These are phyloP conservation scores for Erodium moschatum DNA, from an alignment of 441 rosid genomes.

Conservation along the genomic window DNA sequence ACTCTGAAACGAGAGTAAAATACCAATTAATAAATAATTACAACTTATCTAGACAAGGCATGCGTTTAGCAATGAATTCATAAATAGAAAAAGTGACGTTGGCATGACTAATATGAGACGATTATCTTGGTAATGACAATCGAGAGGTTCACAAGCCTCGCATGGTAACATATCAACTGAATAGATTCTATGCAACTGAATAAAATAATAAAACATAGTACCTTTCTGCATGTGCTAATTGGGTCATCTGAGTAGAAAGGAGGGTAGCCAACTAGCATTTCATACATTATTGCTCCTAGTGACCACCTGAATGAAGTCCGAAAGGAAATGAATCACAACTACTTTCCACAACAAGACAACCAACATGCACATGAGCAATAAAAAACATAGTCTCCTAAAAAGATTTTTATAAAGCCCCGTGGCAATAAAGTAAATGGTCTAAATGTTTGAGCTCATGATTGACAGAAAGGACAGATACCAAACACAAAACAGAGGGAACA, in stretches of 20 bases:
- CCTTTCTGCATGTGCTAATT: slow-evolving; percentile 85
- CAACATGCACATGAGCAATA: not conserved
- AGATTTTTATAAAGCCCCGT: slow-evolving; percentile 15
- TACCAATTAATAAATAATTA: too few species aligned
- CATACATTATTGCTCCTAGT: slow-evolving; percentile 92
- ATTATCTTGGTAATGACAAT: not conserved
- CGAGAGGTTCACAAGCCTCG: not conserved
- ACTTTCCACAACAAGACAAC: not conserved
- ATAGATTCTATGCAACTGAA: slow-evolving; percentile 15
- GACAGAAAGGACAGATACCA: not conserved
- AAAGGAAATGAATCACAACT: slow-evolving; percentile 17
- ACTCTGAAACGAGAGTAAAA: too few species aligned
- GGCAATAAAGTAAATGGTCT: not conserved
- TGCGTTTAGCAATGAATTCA: slow-evolving; percentile 4
- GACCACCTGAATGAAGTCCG: slow-evolving; percentile 71
- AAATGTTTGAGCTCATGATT: slow-evolving; percentile 9
- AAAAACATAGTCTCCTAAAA: slow-evolving; percentile 10
- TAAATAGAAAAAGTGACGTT: not conserved
- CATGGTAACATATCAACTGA: slow-evolving; percentile 7
- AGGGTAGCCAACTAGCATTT: slow-evolving; percentile 96
- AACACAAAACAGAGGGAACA: not conserved
- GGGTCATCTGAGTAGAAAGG: slow-evolving; percentile 97
- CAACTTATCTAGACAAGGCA: not conserved
- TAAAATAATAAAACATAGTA: slow-evolving; percentile 14
- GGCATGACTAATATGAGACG: not conserved